Percentiles rank a stretch among this genome's conserved stretches.
These are phyloP conservation scores for Thecaphora thlaspeos DNA, from an alignment of 1,284 basidiomycete species.

Conservation along the genomic window DNA sequence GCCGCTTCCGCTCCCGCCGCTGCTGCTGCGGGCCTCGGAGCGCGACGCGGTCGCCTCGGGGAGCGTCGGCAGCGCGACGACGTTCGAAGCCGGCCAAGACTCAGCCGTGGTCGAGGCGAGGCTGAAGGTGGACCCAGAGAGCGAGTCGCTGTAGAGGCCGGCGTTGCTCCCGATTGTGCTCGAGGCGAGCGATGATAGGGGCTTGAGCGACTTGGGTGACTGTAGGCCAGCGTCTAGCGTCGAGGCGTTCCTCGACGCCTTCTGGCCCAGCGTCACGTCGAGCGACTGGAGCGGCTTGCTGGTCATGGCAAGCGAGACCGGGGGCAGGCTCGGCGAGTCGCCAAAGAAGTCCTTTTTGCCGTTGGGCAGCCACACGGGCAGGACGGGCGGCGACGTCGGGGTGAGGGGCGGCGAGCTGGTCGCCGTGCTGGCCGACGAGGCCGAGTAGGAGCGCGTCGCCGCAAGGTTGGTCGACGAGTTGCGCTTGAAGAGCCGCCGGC, in stretches of 20 bases:
- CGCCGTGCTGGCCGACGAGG: constrained; percentile 16
- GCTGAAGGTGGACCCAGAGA: too few relatives aligned
- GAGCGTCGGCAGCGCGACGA: constrained; percentile 1
- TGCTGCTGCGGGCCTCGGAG: constrained; percentile 2
- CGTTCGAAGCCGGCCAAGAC: constrained; percentile 3
- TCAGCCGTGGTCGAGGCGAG: constrained; percentile 2
- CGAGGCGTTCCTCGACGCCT: too few relatives aligned
- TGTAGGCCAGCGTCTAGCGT: too few relatives aligned
- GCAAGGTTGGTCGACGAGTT: constrained; percentile 12
- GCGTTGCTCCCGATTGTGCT: too few relatives aligned
- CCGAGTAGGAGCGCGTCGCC: constrained; percentile 27
- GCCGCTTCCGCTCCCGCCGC: constrained; percentile 7
- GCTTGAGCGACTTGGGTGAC: too few relatives aligned
- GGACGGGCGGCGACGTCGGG: constrained; percentile 23
- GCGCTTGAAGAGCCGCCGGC: constrained; percentile 28
- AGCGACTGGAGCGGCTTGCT: neutral
- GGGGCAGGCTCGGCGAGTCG: constrained; percentile 13
- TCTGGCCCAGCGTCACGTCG: too few relatives aligned
- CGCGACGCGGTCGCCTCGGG: constrained; percentile 3
- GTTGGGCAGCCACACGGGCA: constrained; percentile 27
- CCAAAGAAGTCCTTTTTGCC: constrained; percentile 32
- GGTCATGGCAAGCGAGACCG: neutral
- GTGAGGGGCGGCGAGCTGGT: constrained; percentile 28
- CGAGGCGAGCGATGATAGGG: too few relatives aligned
- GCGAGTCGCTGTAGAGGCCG: too few relatives aligned